A percentile compares a stretch with the other conserved stretches of the same genome.
Conservation (phyloP, 352 stramenopile genomes). For the Globisporangium middletonii region DNA sequence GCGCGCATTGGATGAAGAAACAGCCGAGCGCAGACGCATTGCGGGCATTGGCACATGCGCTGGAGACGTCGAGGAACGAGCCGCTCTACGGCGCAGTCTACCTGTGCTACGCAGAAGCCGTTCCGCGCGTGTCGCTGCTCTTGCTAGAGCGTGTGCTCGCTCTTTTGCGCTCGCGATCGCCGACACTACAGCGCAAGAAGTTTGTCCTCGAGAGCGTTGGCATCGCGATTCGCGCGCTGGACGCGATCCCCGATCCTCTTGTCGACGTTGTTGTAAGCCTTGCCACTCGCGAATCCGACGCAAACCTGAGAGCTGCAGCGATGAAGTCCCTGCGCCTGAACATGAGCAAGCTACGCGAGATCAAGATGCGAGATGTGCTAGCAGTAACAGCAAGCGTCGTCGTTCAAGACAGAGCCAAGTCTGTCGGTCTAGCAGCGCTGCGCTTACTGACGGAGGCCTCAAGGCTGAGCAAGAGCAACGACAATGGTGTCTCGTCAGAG, state of each 20-base stretch:
- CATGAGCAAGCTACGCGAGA: neutral
- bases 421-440: neutral
- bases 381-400: neutral
- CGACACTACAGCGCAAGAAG: neutral
- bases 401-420: slow-evolving; percentile 1
- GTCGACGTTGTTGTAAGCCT: neutral
- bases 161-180: neutral
- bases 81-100: neutral
- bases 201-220: neutral
- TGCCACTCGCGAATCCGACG: neutral
- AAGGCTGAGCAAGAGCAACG: neutral
- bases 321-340: neutral
- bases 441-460: neutral
- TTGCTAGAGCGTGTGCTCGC: neutral
- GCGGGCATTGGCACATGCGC: neutral
- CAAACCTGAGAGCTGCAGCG: neutral
- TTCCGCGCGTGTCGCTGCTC: neutral
- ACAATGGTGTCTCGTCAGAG: neutral
- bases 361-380: neutral
- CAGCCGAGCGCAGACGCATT: neutral
- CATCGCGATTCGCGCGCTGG: neutral
- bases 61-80: neutral
- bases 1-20: neutral
- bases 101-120: neutral
- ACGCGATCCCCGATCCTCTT: neutral